Evolutionary conservation across 441 rosid species (phyloP), one percentile per base, ranked within the genome.

Genomic region (Pelargonium australe): DNA sequence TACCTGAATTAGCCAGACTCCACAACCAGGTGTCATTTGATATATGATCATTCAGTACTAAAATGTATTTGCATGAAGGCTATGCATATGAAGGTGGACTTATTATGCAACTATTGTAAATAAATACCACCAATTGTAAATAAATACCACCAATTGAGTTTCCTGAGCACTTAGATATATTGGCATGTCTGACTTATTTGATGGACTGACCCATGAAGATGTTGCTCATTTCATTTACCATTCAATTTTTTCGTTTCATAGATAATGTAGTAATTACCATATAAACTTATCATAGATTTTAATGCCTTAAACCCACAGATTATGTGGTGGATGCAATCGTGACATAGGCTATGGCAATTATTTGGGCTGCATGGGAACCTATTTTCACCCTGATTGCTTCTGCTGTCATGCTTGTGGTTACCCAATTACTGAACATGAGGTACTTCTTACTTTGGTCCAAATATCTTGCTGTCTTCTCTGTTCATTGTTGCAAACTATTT

Each of bases 311-410:
- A 12, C 55, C 13, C 2, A 53, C 68, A 94, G 99, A 85, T 72
- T 83, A 47, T 94, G 99, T 67, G 87, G 87, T 5, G 99, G 96
- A 74, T 94, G 99, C 85, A 82, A 80, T 23, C 67, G 80, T 25
- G 94, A 80, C 79, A 91, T 94, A 70, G 97, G 94, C 73, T 85
- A 84, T 81, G 99, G 97, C 31, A 79, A 91, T 62, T 91, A 77
- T 70, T 75, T 91, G 74, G 91, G 87, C 80, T 89, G 96, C 77
- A 85, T 90, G 94, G 90, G 84, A 68, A 84, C 84, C 55, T 80
- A 87, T 77, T 94, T 97, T 97, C 99, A 94, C 80, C 97, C 97
- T 19, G 91, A 87, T 78, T 95, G 99, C 80, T 92, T 95, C 71
- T 67, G 97, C 14, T 95, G 97, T 78, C 76, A 73, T 61, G 85